Percentiles rank a stretch among this genome's conserved stretches.
phyloP scores from a whole-genome alignment of 805 yeast genomes.

The Kazachstania africana region DNA sequence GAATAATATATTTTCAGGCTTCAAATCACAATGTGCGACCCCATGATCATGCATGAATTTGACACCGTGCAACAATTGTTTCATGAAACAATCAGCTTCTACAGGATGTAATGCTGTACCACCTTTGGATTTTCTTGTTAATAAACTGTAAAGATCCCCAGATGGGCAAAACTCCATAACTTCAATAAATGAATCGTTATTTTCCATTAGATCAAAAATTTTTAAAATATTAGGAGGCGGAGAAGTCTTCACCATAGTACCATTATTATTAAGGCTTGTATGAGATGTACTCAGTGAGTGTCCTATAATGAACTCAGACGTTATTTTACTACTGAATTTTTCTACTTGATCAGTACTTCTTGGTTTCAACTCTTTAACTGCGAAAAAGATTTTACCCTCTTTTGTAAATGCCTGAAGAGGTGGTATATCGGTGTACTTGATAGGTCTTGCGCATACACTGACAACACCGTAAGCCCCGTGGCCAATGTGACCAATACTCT shows the following conservation, averaged over 20 bases:
- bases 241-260: background rate
- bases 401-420: slow-evolving; percentile 55
- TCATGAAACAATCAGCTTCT: slow-evolving; percentile 84
- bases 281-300: slow-evolving; percentile 47
- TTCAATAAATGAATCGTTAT: slow-evolving; percentile 66
- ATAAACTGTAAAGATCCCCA: slow-evolving; percentile 54
- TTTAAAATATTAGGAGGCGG: slow-evolving; percentile 52
- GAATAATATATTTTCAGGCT: slow-evolving; percentile 74
- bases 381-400: slow-evolving; percentile 60
- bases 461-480: slow-evolving; percentile 98
- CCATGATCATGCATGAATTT: slow-evolving; percentile 84
- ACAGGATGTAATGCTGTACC: slow-evolving; percentile 39
- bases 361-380: slow-evolving; percentile 72
- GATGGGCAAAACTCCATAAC: slow-evolving; percentile 92
- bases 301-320: slow-evolving; percentile 81
- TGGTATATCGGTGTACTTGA: slow-evolving; percentile 4
- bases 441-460: slow-evolving; percentile 56
- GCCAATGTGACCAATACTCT: slow-evolving; percentile 49
- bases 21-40: slow-evolving; percentile 86
- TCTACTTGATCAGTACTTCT: slow-evolving; percentile 82
- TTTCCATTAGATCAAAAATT: slow-evolving; percentile 67
- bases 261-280: too few relatives aligned
- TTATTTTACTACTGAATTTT: slow-evolving; percentile 79
- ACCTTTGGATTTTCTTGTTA: slow-evolving; percentile 39
- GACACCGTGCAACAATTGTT: slow-evolving; percentile 74